Percentiles rank a stretch among this genome's conserved stretches.
phyloP scores from a whole-genome alignment of 768 basidiomycete species.

The Cyathus striatus region DNA sequence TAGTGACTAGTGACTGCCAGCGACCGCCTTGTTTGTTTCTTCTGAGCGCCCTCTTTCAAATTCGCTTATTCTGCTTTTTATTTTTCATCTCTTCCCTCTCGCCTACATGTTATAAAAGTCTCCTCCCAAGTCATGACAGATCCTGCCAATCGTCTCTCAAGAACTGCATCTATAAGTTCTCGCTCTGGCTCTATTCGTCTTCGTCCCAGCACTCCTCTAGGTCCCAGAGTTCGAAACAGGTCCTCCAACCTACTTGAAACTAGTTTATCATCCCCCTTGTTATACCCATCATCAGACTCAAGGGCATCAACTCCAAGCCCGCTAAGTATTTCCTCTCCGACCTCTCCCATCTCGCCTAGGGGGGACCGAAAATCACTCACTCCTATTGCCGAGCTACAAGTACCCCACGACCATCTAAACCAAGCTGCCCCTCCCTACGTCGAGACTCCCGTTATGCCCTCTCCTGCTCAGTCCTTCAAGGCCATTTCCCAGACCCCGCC shows the following conservation, averaged over 20 bases:
- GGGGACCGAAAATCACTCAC: slow-evolving; percentile 10
- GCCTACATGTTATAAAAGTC: too few relatives aligned
- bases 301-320: neutral
- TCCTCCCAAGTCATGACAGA: slow-evolving; percentile 23
- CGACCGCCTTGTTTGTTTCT: too few relatives aligned
- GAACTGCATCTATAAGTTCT: slow-evolving; percentile 7
- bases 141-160: slow-evolving; percentile 15
- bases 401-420: slow-evolving; percentile 6
- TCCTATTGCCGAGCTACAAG: slow-evolving; percentile 10
- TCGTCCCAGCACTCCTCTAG: slow-evolving; percentile 20
- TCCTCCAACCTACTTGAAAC: slow-evolving; percentile 13
- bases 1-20: too few relatives aligned
- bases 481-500: slow-evolving; percentile 13
- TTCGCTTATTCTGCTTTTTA: too few relatives aligned
- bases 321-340: neutral
- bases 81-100: too few relatives aligned
- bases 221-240: slow-evolving; percentile 19
- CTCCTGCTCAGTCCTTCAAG: slow-evolving; percentile 3
- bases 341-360: slow-evolving; percentile 6
- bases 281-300: slow-evolving; percentile 3
- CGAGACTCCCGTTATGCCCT: slow-evolving; percentile 5
- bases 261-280: slow-evolving; percentile 9
- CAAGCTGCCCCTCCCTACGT: slow-evolving; percentile 9
- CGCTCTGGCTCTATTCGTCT: slow-evolving; percentile 19
- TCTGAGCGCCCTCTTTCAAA: too few relatives aligned